Conservation (phyloP, 768 basidiomycete genomes). For the Pluteus cervinus region DNA sequence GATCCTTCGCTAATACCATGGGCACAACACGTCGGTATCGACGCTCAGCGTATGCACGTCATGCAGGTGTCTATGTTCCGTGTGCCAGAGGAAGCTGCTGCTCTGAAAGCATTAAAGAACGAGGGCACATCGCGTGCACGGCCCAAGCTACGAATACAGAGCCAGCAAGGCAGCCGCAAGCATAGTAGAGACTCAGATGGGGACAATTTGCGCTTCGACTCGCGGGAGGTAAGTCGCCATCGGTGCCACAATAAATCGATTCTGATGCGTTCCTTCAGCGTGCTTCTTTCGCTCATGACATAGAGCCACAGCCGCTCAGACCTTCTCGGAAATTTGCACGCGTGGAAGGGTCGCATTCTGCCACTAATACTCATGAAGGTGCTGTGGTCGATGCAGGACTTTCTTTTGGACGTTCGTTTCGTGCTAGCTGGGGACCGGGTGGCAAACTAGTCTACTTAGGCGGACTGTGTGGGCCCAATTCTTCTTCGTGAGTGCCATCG, state of each 20-base stretch:
- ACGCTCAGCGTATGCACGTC: constrained; percentile 84
- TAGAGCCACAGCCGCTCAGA: constrained; percentile 59
- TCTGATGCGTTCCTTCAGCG: constrained; percentile 39
- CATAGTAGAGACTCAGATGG: constrained; percentile 78
- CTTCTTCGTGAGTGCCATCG: constrained; percentile 40
- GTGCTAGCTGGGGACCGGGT: constrained; percentile 85
- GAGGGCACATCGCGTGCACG: constrained; percentile 20
- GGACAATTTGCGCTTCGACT: constrained; percentile 54
- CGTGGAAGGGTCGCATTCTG: constrained; percentile 63
- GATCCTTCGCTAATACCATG: constrained; percentile 60
- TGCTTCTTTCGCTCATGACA: constrained; percentile 71
- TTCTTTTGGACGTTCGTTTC: constrained; percentile 79
- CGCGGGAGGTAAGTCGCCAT: constrained; percentile 46
- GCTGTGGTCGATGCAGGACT: constrained; percentile 77
- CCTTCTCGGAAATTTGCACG: constrained; percentile 80
- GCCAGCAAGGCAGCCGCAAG: constrained; percentile 48
- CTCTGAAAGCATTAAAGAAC: constrained; percentile 45
- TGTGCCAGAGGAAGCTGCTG: constrained; percentile 66
- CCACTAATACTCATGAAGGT: constrained; percentile 58
- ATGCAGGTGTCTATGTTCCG: constrained; percentile 90
- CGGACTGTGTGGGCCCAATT: constrained; percentile 55
- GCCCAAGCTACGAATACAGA: constrained; percentile 27
- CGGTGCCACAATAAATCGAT: not conserved
- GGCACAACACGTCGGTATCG: constrained; percentile 71
- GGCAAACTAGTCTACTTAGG: constrained; percentile 75